Evolutionary conservation across 129 eudicot genomes (phyloP), one percentile per base, ranked within the genome.

Genomic region (Ambrosia trifida): DNA sequence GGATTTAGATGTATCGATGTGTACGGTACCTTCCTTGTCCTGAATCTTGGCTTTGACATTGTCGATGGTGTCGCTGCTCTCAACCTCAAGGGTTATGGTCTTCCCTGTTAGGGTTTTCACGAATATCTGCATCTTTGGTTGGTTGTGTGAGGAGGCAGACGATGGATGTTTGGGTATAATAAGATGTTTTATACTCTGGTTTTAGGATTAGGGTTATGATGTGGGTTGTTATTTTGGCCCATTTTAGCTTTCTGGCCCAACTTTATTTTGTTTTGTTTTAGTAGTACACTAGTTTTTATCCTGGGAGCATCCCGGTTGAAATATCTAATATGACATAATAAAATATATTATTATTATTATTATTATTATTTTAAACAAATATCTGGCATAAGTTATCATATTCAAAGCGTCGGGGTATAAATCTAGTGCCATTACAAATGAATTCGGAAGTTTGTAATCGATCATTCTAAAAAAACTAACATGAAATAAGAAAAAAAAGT

Each of bases 91-190:
- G 14, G 67, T 62, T 62, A 62, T 62, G 3, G 67, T 62, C 46
- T 85, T 11, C 7, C 90, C 90, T 8, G 87, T 85, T 49, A 85
- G 78, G 79, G 90, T 82, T 77, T 85, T 85, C 81, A 85, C 91
- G 61, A 85, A 85, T 18, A 83, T 83, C 83, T 85, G 91, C 91
- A 82, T 85, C 64, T 75, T 62, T 62, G 67, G 7, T 16, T 61
- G 28, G 0, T 24, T 24, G 28, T 28, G 33, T 38, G 4, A 28
- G 16, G 24, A 13, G 43, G 16, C 20, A 8, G 28, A 35, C 1
- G 44, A 5, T 56, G 40, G 5, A 28, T 2, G 36, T 31, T 31
- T 0, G 11, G 14, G 65, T 13, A 12, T 24, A 44, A 5, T 24
- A 40, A 44, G 0, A 4, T 2, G 2, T 4, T 47, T 68, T 76